Percentiles rank a stretch among this genome's conserved stretches.
These are phyloP conservation scores for Camptophora hylomeconis DNA, from an alignment of 2,329 filamentous ascomycete genomes.

Conservation along the genomic window DNA sequence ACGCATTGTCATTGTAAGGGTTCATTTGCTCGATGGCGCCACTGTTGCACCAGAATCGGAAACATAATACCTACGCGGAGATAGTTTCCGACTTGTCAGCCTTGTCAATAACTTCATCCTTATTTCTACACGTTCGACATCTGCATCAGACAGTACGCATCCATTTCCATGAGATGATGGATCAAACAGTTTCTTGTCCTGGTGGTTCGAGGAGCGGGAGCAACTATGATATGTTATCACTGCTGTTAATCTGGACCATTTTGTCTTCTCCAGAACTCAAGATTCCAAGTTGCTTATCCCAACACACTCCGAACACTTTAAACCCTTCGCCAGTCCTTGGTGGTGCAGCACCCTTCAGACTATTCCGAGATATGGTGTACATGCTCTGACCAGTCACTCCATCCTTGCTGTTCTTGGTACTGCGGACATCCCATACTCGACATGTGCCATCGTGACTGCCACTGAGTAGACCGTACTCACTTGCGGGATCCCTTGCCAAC, in stretches of 20 bases:
- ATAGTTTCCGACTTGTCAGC: too few relatives aligned
- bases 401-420: slow-evolving; percentile 46
- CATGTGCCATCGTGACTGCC: slow-evolving; percentile 89
- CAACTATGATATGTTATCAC: slow-evolving; percentile 7
- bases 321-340: slow-evolving; percentile 63
- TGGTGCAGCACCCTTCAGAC: slow-evolving; percentile 50
- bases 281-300: slow-evolving; percentile 78
- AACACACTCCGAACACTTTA: slow-evolving; percentile 80
- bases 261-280: slow-evolving; percentile 90
- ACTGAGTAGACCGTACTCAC: slow-evolving; percentile 71
- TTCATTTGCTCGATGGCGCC: too few relatives aligned
- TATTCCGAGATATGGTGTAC: slow-evolving; percentile 68
- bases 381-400: slow-evolving; percentile 55
- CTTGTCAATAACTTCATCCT: too few relatives aligned
- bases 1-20: too few relatives aligned
- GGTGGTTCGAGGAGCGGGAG: too few relatives aligned
- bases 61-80: too few relatives aligned
- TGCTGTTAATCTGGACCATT: slow-evolving; percentile 75
- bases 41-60: too few relatives aligned
- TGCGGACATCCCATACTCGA: slow-evolving; percentile 81
- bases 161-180: too few relatives aligned
- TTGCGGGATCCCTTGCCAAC: slow-evolving; percentile 49
- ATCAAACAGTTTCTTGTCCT: too few relatives aligned
- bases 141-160: too few relatives aligned
- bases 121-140: too few relatives aligned